Conservation (phyloP, 306 rosid species). For the Quercus bicolor region DNA sequence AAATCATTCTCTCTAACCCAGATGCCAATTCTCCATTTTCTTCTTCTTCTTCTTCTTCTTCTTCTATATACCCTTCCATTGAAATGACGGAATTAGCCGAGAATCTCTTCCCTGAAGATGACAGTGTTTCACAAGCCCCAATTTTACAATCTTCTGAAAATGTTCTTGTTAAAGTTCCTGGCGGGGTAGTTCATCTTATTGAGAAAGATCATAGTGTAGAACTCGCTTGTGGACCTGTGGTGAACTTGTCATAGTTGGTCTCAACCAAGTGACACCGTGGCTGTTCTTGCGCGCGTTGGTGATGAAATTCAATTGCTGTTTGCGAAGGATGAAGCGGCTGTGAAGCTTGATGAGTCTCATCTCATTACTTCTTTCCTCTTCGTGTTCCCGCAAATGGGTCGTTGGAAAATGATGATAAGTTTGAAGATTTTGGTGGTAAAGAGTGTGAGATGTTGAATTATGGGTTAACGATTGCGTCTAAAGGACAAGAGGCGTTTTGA, state of each 20-base stretch:
- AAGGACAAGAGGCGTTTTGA: conserved; percentile 46
- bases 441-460: conserved; percentile 51
- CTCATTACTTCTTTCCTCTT: conserved; percentile 70
- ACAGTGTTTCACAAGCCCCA: conserved; percentile 9
- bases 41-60: too few species aligned
- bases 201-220: conserved; percentile 64
- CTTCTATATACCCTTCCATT: neutral
- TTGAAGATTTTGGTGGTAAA: neutral
- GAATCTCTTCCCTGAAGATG: conserved; percentile 43
- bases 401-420: neutral
- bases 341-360: conserved; percentile 59
- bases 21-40: too few species aligned
- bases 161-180: conserved; percentile 52
- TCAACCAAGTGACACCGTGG: conserved; percentile 50
- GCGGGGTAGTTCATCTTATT: conserved; percentile 62
- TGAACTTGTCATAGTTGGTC: conserved; percentile 46
- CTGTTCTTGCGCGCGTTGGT: conserved; percentile 62
- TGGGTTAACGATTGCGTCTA: conserved; percentile 61
- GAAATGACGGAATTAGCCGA: conserved; percentile 33
- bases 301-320: conserved; percentile 75
- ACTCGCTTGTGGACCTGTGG: conserved; percentile 51
- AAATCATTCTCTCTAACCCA: too few species aligned
- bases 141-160: conserved; percentile 36
- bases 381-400: conserved; percentile 37
- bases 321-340: conserved; percentile 70